Conservation (phyloP, 371 early-diverging fungal species). For the Mucor velutinosus region DNA sequence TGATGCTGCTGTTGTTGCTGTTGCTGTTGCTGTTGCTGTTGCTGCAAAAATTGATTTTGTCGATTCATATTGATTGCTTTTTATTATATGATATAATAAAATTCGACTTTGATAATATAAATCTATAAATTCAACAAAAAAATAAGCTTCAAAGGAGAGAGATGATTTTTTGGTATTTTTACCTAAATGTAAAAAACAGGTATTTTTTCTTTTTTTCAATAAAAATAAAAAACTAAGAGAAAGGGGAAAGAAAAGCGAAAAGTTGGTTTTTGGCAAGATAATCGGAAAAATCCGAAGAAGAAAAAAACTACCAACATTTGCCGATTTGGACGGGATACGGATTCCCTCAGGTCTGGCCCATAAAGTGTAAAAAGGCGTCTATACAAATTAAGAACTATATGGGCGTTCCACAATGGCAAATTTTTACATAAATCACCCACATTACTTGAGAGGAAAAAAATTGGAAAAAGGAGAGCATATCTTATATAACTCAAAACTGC, state of each 20-base stretch:
- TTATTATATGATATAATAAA: neutral
- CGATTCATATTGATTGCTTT: conserved; percentile 5
- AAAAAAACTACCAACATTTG: neutral
- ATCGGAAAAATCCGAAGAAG: conserved; percentile 6
- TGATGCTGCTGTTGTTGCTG: neutral
- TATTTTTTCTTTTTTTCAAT: neutral
- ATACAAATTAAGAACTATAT: conserved; percentile 9
- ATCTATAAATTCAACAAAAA: neutral
- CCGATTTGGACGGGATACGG: conserved; percentile 18
- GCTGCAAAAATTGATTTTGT: conserved; percentile 6
- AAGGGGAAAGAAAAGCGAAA: conserved; percentile 16
- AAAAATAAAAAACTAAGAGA: conserved; percentile 12
- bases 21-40: neutral
- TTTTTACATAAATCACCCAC: neutral
- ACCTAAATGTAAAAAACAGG: conserved; percentile 2
- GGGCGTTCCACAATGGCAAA: conserved; percentile 20
- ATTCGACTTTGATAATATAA: neutral
- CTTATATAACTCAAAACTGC: neutral
- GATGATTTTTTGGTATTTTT: neutral
- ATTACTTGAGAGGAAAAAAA: neutral
- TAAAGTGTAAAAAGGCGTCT: neutral
- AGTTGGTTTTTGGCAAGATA: neutral
- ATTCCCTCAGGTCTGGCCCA: conserved; percentile 8
- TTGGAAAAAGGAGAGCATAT: neutral
- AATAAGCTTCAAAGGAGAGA: neutral